Evolutionary conservation across 805 yeast genomes (phyloP).

Genomic region (Wickerhamiella sergipiensis): DNA sequence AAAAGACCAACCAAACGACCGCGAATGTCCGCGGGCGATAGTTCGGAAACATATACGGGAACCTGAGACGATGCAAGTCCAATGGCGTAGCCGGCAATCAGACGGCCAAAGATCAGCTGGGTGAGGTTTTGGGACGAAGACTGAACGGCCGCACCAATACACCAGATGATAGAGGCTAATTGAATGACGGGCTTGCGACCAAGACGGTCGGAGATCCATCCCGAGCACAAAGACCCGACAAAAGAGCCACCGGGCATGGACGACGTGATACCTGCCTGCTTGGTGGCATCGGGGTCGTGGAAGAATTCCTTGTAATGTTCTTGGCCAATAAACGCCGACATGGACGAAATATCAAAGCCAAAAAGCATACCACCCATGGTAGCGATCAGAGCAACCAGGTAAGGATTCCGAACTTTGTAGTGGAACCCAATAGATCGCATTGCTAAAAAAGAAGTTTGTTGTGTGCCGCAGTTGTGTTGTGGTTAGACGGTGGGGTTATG

Average conservation of each 20-base stretch:
- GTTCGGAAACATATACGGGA: slow-evolving; percentile 44
- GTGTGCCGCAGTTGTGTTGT: not conserved
- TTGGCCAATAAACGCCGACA: slow-evolving; percentile 51
- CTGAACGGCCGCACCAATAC: slow-evolving; percentile 47
- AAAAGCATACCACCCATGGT: slow-evolving; percentile 59
- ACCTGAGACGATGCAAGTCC: slow-evolving; percentile 60
- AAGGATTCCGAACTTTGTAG: slow-evolving; percentile 41
- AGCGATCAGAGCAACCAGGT: slow-evolving; percentile 40
- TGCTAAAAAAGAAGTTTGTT: not conserved
- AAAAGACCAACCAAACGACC: slow-evolving; percentile 65
- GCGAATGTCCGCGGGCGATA: slow-evolving; percentile 35
- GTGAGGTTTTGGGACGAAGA: slow-evolving; percentile 31
- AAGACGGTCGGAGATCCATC: slow-evolving; percentile 33
- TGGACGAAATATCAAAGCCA: slow-evolving; percentile 70
- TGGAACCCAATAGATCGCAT: slow-evolving; percentile 8
- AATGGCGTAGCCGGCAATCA: slow-evolving; percentile 53
- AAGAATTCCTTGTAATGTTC: slow-evolving; percentile 38
- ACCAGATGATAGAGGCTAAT: slow-evolving; percentile 41
- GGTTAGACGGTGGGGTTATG: too few species aligned
- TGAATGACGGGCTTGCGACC: slow-evolving; percentile 48
- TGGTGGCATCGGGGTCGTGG: slow-evolving; percentile 23
- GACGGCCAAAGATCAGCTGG: slow-evolving; percentile 41
- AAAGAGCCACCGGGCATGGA: slow-evolving; percentile 69
- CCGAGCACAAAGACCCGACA: slow-evolving; percentile 49
- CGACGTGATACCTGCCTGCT: slow-evolving; percentile 63